Conservation (phyloP, 805 yeast species). For the Debaryomyces prosopidis region DNA sequence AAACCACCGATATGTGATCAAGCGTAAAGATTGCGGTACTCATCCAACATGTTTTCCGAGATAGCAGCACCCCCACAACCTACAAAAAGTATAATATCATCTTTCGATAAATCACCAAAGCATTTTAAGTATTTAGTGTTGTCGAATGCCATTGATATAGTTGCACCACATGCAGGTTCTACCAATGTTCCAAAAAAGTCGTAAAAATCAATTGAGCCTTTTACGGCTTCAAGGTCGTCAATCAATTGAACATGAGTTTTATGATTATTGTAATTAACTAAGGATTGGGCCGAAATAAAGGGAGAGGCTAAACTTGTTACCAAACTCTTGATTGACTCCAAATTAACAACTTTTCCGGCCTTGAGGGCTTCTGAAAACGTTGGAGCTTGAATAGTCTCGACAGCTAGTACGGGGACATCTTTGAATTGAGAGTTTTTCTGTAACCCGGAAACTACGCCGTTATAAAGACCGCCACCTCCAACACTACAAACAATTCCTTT, state of each 20-base stretch:
- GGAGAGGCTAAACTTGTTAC: slow-evolving; percentile 32
- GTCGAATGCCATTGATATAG: slow-evolving; percentile 16
- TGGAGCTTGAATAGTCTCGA: slow-evolving; percentile 29
- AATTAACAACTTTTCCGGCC: slow-evolving; percentile 16
- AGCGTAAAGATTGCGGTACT: slow-evolving; percentile 1
- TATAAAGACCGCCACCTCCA: slow-evolving; percentile 38
- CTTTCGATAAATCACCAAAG: slow-evolving; percentile 14
- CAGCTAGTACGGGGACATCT: slow-evolving; percentile 23
- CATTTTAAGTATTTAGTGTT: slow-evolving; percentile 12
- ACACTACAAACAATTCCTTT: slow-evolving; percentile 31
- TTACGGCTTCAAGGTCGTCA: slow-evolving; percentile 27
- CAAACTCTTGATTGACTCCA: slow-evolving; percentile 20
- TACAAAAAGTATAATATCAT: slow-evolving; percentile 26
- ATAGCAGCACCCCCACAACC: slow-evolving; percentile 31
- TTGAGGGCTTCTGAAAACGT: slow-evolving; percentile 20
- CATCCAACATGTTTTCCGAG: neutral
- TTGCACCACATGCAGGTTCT: slow-evolving; percentile 38
- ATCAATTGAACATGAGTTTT: slow-evolving; percentile 16
- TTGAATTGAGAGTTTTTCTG: slow-evolving; percentile 10
- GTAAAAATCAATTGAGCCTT: slow-evolving; percentile 20
- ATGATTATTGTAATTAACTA: slow-evolving; percentile 16
- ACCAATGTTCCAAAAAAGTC: slow-evolving; percentile 21
- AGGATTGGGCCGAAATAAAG: slow-evolving; percentile 19
- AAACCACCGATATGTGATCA: neutral
- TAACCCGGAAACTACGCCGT: slow-evolving; percentile 28